phyloP scores from a whole-genome alignment of 148 eudicot genomes.

The Amaranthus cruentus region DNA sequence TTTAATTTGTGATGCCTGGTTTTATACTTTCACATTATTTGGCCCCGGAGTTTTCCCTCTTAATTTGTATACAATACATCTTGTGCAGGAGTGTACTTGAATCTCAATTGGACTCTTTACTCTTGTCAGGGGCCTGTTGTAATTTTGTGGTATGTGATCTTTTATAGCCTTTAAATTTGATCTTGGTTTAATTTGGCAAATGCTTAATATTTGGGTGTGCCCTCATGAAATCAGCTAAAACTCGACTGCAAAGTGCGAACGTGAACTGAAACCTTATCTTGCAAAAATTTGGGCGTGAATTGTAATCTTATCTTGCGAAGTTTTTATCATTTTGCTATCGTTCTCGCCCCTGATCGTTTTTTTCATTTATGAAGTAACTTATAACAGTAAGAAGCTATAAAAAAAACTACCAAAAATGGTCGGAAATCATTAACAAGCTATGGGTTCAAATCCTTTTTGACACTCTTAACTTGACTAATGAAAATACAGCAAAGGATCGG shows the following conservation, averaged over 20 bases:
- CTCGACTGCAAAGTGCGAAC: neutral
- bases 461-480: neutral
- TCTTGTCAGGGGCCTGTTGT: conserved; percentile 17
- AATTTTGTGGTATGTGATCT: conserved; percentile 34
- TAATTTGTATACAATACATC: conserved; percentile 26
- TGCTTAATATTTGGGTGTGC: conserved; percentile 3
- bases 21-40: conserved; percentile 10
- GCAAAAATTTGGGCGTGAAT: neutral
- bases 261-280: too few relatives aligned
- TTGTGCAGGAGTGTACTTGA: conserved; percentile 34
- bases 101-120: conserved; percentile 24
- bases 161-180: conserved; percentile 21
- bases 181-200: neutral
- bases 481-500: neutral
- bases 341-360: neutral
- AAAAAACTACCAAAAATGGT: neutral
- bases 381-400: neutral
- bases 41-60: conserved; percentile 18
- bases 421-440: neutral
- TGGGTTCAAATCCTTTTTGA: neutral
- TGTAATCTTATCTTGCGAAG: neutral
- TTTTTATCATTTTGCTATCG: neutral
- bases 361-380: neutral
- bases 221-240: conserved; percentile 3
- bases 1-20: neutral